Base-by-base conservation (phyloP, 2,329 filamentous ascomycete genomes). In the Westerdykella sp. region DNA sequence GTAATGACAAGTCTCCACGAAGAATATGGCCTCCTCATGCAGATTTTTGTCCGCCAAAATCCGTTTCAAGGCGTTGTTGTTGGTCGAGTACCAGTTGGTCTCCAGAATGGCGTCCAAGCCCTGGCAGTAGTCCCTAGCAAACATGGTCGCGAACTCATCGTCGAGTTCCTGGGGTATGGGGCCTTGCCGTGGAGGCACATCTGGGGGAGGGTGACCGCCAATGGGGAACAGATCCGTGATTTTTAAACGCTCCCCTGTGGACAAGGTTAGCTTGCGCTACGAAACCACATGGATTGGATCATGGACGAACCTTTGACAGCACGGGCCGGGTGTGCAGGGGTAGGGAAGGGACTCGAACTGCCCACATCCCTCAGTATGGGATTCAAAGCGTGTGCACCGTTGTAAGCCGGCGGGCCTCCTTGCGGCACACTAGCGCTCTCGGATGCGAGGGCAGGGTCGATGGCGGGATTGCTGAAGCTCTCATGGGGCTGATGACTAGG, bases 81-180 rank as follows among this genome's bases (percentile, higher is more conserved):
- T 73, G 31, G 68, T 70, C 21, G 72, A 79, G 69, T 87, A 96
- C 90, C 90, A 97, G 22, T 75, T 77, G 6, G 87, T 86, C 65
- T 96, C 90, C n/a, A 67, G 50, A 46, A 66, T 59, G 16, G 56
- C 45, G 43, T 66, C 60, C 6, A 67, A 54, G 6, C 63, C 63
- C 21, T 50, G 40, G 43, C 53, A 56, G 42, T 67, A 67, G 42
- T 67, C 63, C 31, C 65, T 67, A 21, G 54, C 45, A 34, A 61
- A 66, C 15, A 67, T 64, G 25, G 49, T 49, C 4, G 51, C 48
- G 37, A 67, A 62, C 37, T 66, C 60, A 18, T 62, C 55, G 41
- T 66, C 58, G 11, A 62, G 47, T 16, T 60, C 60, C 14, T 50
- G 50, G 1, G 60, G 50, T 15, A 65, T 55, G 0, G 60, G 57